phyloP scores from a whole-genome alignment of 306 rosid species.

The Cyclanthera cordifolia region DNA sequence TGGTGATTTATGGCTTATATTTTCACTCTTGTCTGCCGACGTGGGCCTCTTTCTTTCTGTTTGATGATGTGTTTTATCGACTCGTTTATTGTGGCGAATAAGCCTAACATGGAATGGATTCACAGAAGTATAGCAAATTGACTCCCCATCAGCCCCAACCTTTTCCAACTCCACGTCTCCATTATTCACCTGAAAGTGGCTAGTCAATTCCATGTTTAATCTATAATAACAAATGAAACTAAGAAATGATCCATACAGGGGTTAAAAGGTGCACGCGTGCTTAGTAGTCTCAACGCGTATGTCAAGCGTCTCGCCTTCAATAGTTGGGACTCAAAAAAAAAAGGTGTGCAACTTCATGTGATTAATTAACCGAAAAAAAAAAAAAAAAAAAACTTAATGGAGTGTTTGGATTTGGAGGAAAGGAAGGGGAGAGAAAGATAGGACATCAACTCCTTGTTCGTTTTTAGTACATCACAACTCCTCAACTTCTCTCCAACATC shows the following conservation, averaged over 20 bases:
- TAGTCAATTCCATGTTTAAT: background rate
- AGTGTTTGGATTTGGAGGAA: too few relatives aligned
- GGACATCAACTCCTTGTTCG: too few relatives aligned
- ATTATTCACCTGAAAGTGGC: constrained; percentile 66
- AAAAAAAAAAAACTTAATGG: too few relatives aligned
- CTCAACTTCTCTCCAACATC: too few relatives aligned
- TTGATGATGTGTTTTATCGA: constrained; percentile 18
- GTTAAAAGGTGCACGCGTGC: too few relatives aligned
- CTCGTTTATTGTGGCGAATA: constrained; percentile 30
- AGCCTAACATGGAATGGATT: constrained; percentile 63
- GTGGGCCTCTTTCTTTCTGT: constrained; percentile 40
- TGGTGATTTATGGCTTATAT: constrained; percentile 21
- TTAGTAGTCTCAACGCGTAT: too few relatives aligned
- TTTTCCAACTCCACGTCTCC: constrained; percentile 56
- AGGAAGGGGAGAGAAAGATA: too few relatives aligned
- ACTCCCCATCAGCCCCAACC: constrained; percentile 27
- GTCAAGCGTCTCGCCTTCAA: too few relatives aligned
- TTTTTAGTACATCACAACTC: too few relatives aligned
- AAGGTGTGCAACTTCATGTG: too few relatives aligned
- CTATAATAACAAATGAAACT: background rate
- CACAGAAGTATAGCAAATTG: constrained; percentile 45
- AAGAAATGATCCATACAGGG: background rate
- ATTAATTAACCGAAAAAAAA: too few relatives aligned
- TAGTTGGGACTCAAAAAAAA: too few relatives aligned
- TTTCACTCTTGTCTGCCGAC: constrained; percentile 39